A percentile compares a stretch with the other conserved stretches of the same genome.
Evolutionary conservation across 1,284 basidiomycete species (phyloP).

Genomic region (Austroboletus rostrupii): DNA sequence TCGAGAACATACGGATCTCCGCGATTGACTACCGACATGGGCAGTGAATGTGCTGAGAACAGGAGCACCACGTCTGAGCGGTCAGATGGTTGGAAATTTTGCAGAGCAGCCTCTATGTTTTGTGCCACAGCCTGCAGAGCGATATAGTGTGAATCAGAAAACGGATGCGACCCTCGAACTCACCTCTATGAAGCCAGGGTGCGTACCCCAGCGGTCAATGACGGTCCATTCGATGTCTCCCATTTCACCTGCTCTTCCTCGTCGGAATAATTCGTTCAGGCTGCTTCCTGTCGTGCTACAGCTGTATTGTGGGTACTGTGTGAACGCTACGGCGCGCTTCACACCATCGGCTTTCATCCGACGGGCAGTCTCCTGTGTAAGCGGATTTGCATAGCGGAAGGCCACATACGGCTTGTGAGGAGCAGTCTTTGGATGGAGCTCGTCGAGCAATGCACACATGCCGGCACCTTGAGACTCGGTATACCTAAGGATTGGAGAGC

Average conservation of each 20-base stretch:
- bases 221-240: conserved; percentile 90
- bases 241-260: conserved; percentile 52
- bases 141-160: conserved; percentile 5
- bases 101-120: conserved; percentile 82
- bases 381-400: conserved; percentile 88
- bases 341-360: conserved; percentile 93
- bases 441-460: conserved; percentile 90
- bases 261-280: conserved; percentile 87
- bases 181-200: conserved; percentile 90
- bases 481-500: conserved; percentile 95
- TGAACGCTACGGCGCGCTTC: conserved; percentile 90
- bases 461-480: conserved; percentile 85
- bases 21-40: conserved; percentile 96
- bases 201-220: conserved; percentile 96
- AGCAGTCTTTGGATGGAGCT: conserved; percentile 87
- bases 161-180: conserved; percentile 21
- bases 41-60: conserved; percentile 97
- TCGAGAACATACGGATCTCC: conserved; percentile 97
- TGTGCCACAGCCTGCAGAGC: conserved; percentile 77
- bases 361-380: conserved; percentile 80
- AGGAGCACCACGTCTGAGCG: conserved; percentile 80
- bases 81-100: conserved; percentile 69
- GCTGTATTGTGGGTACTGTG: conserved; percentile 98
- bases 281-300: conserved; percentile 98
- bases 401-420: conserved; percentile 96